phyloP scores from a whole-genome alignment of 2,329 filamentous ascomycete genomes.

The Fusarium subglutinans region DNA sequence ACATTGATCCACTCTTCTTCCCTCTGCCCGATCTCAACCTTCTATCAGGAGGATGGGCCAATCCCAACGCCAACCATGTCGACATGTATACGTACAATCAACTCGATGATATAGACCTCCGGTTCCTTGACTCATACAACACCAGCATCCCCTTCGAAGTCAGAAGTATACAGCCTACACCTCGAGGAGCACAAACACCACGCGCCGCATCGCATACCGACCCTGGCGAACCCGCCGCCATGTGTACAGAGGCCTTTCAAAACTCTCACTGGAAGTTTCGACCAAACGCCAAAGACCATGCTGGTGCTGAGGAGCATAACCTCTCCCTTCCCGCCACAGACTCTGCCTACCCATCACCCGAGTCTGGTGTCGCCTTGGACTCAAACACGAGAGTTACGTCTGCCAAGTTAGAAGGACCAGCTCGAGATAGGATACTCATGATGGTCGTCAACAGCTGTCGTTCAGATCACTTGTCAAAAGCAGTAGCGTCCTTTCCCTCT shows the following conservation, averaged over 20 bases:
- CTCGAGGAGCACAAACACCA: conserved; percentile 19
- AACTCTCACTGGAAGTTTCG: conserved; percentile 45
- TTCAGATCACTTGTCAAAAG: conserved; percentile 37
- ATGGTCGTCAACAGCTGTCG: conserved; percentile 44
- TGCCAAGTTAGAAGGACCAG: conserved; percentile 26
- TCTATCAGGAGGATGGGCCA: conserved; percentile 23
- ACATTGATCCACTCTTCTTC: conserved; percentile 16
- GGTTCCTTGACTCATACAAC: conserved; percentile 47
- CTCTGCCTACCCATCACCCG: conserved; percentile 34
- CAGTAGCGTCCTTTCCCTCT: conserved; percentile 51
- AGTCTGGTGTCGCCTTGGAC: conserved; percentile 34
- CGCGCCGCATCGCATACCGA: conserved; percentile 3
- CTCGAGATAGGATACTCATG: conserved; percentile 45
- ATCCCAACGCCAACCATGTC: background rate
- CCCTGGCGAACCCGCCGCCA: conserved; percentile 25
- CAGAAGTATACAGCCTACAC: conserved; percentile 9
- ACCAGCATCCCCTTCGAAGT: conserved; percentile 44
- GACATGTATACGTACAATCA: conserved; percentile 34
- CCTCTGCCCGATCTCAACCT: conserved; percentile 35
- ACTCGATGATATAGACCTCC: conserved; percentile 45
- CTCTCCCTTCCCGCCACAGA: conserved; percentile 40
- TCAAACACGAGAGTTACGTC: conserved; percentile 30
- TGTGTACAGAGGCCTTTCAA: conserved; percentile 39
- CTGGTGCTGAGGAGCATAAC: conserved; percentile 45
- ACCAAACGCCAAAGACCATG: conserved; percentile 45